Evolutionary conservation across 495 filamentous ascomycete genomes (phyloP).

Genomic region (Penicillium soppii): DNA sequence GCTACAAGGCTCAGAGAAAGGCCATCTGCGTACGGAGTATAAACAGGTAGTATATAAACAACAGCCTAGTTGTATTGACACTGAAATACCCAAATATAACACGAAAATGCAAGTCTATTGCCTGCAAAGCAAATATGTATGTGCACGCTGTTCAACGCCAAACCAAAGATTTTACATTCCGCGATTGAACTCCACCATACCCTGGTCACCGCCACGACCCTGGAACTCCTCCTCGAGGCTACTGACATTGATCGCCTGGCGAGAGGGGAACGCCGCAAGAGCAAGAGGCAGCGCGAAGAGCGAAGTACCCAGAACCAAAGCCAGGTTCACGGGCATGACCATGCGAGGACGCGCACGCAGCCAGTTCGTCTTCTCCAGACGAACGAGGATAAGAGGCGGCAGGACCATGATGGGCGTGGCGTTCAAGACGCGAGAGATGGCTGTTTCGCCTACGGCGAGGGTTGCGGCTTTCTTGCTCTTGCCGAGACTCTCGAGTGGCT

Average conservation of each 20-base stretch:
- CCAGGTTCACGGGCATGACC: slow-evolving; percentile 78
- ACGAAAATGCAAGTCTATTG: slow-evolving; percentile 1
- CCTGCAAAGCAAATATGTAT: too few relatives aligned
- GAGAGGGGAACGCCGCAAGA: slow-evolving; percentile 86
- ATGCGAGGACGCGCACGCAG: slow-evolving; percentile 67
- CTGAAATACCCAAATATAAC: slow-evolving; percentile 7
- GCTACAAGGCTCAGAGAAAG: too few relatives aligned
- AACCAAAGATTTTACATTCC: slow-evolving; percentile 60
- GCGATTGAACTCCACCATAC: slow-evolving; percentile 85
- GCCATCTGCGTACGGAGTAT: too few relatives aligned
- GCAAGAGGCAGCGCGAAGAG: slow-evolving; percentile 76
- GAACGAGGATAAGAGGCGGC: slow-evolving; percentile 80
- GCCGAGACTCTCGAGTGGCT: slow-evolving; percentile 66
- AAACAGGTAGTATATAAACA: slow-evolving; percentile 1
- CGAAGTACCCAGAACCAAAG: slow-evolving; percentile 74
- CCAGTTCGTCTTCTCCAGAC: slow-evolving; percentile 75
- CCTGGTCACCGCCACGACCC: slow-evolving; percentile 67
- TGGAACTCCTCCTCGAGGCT: slow-evolving; percentile 82
- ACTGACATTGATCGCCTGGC: slow-evolving; percentile 71
- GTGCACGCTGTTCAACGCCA: slow-evolving; percentile 10
- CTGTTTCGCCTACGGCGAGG: slow-evolving; percentile 88
- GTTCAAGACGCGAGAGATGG: slow-evolving; percentile 83
- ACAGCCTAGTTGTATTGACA: neutral
- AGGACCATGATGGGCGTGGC: slow-evolving; percentile 96
- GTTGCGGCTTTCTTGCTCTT: slow-evolving; percentile 85